Conservation (phyloP, 306 rosid genomes). For the Dryas drummondii region DNA sequence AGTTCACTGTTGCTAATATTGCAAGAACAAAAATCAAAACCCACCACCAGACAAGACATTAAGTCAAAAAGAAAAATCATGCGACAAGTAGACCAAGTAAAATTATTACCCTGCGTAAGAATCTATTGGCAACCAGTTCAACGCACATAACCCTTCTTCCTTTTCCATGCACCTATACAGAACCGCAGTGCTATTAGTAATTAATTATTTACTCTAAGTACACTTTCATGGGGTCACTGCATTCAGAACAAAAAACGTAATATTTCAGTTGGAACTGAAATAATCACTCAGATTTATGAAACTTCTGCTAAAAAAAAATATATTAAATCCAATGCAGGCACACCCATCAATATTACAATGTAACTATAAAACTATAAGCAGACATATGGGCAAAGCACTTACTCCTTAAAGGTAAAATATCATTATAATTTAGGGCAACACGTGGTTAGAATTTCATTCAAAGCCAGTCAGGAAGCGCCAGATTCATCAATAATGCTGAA, state of each 20-base stretch:
- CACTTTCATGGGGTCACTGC: not conserved
- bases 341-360: not conserved
- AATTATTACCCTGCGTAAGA: slow-evolving; percentile 76
- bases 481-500: not conserved
- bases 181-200: slow-evolving; percentile 4
- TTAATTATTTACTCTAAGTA: slow-evolving; percentile 1
- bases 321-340: not conserved
- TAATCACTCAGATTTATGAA: not conserved
- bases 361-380: not conserved
- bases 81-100: not conserved
- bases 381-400: not conserved
- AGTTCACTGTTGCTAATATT: not conserved
- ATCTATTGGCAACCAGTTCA: slow-evolving; percentile 94
- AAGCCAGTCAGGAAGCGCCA: not conserved
- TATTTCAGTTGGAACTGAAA: not conserved
- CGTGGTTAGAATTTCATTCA: not conserved
- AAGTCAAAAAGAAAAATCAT: not conserved
- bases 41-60: not conserved
- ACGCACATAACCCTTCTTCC: slow-evolving; percentile 74
- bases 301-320: not conserved
- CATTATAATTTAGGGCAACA: not conserved
- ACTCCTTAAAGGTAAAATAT: not conserved
- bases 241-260: not conserved
- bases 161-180: slow-evolving; percentile 56
- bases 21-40: not conserved